Conservation (phyloP, 2,329 filamentous ascomycete species). For the Fusarium sp. region DNA sequence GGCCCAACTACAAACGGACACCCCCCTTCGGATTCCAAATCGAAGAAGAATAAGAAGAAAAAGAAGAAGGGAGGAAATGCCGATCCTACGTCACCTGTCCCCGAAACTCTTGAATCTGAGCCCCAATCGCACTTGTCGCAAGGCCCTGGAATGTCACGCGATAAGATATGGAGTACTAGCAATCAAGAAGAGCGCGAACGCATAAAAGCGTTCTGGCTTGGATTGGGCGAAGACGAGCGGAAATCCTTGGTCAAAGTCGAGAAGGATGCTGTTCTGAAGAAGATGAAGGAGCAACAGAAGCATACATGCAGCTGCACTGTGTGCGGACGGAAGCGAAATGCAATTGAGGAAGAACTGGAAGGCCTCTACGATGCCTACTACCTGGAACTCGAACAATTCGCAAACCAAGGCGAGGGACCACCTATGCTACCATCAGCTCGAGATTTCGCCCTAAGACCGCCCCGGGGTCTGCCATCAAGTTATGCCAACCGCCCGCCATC, state of each 20-base stretch:
- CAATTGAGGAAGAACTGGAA: slow-evolving; percentile 97
- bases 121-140: slow-evolving; percentile 45
- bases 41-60: slow-evolving; percentile 74
- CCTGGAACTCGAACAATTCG: slow-evolving; percentile 96
- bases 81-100: slow-evolving; percentile 33
- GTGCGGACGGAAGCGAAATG: slow-evolving; percentile 93
- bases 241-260: slow-evolving; percentile 97
- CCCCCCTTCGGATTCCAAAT: slow-evolving; percentile 49
- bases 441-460: slow-evolving; percentile 68
- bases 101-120: slow-evolving; percentile 26
- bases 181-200: slow-evolving; percentile 94
- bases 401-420: slow-evolving; percentile 79
- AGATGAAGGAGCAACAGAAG: slow-evolving; percentile 99
- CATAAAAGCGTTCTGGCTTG: slow-evolving; percentile 98
- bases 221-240: slow-evolving; percentile 90
- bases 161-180: slow-evolving; percentile 97
- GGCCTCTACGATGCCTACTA: slow-evolving; percentile 99
- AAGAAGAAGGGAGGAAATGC: slow-evolving; percentile 64
- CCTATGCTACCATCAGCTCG: slow-evolving; percentile 63
- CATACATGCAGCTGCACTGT: slow-evolving; percentile 98
- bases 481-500: slow-evolving; percentile 76
- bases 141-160: slow-evolving; percentile 67
- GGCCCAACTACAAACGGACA: slow-evolving; percentile 47
- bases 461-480: slow-evolving; percentile 66
- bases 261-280: slow-evolving; percentile 96